These are phyloP conservation scores for Yamadazyma jaroonii DNA, from an alignment of 1,139 yeast genomes.

Conservation along the genomic window DNA sequence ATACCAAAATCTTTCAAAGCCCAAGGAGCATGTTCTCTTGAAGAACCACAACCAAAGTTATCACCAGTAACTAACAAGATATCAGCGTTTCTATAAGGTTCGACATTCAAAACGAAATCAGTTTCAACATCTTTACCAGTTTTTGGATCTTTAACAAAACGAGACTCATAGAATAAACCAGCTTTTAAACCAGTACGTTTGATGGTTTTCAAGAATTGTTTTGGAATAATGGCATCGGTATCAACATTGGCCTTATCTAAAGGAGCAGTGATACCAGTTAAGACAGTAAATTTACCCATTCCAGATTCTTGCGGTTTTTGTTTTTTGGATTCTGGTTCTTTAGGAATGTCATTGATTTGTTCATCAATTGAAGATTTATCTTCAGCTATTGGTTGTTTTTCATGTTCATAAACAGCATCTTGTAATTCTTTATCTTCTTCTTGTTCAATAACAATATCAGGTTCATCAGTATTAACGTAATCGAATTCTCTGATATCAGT, in stretches of 20 bases:
- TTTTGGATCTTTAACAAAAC: conserved; percentile 60
- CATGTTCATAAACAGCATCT: conserved; percentile 68
- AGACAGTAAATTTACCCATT: conserved; percentile 71
- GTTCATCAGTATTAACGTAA: conserved; percentile 57
- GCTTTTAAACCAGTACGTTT: conserved; percentile 89
- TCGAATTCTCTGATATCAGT: conserved; percentile 84
- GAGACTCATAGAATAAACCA: conserved; percentile 88
- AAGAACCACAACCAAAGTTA: conserved; percentile 98
- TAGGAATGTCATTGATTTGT: conserved; percentile 57
- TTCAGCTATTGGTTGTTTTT: conserved; percentile 52
- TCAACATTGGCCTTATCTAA: conserved; percentile 92
- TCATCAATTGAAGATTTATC: conserved; percentile 42
- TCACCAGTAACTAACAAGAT: conserved; percentile 91
- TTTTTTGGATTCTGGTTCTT: conserved; percentile 34
- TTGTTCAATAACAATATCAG: conserved; percentile 56
- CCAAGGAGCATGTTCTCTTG: conserved; percentile 99
- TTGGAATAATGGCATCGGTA: conserved; percentile 97
- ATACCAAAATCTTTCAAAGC: conserved; percentile 97
- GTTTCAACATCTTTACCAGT: conserved; percentile 78
- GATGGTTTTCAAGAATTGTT: conserved; percentile 94
- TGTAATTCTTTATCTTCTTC: conserved; percentile 60
- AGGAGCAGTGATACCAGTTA: conserved; percentile 90
- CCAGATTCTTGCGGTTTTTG: conserved; percentile 23
- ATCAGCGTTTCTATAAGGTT: conserved; percentile 76
- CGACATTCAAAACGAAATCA: conserved; percentile 83